Conservation (phyloP, 164 flowering plant species). For the Vitis amurensis region DNA sequence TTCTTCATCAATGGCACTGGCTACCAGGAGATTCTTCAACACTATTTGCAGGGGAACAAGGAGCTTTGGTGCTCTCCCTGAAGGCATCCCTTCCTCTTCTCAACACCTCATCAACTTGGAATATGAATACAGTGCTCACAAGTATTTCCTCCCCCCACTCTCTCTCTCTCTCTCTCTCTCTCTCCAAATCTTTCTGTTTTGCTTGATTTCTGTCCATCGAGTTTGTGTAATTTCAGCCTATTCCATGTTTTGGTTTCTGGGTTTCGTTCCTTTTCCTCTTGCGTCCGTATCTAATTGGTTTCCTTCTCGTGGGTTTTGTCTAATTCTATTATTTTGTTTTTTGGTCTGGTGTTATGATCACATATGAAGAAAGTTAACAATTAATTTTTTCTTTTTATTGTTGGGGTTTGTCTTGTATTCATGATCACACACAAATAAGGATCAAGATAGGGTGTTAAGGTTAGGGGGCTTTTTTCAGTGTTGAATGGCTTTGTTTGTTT, state of each 20-base stretch:
- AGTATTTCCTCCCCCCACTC: slow-evolving; percentile 32
- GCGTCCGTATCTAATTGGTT: background rate
- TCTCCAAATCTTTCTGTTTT: background rate
- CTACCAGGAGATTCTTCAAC: slow-evolving; percentile 31
- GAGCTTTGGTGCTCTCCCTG: slow-evolving; percentile 42
- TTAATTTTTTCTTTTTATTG: no score
- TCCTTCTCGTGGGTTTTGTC: background rate
- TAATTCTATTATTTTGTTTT: background rate
- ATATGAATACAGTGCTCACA: slow-evolving; percentile 71
- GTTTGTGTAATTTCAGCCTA: background rate
- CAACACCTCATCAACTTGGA: slow-evolving; percentile 67
- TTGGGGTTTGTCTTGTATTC: no score
- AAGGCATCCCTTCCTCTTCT: slow-evolving; percentile 43
- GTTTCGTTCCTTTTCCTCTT: slow-evolving; percentile 4
- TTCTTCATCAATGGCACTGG: slow-evolving; percentile 24
- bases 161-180: slow-evolving; percentile 3
- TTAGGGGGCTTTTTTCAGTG: no score
- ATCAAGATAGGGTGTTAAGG: no score
- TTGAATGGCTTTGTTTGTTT: no score
- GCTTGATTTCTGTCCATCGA: background rate
- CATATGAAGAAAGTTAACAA: background rate
- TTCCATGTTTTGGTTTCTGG: slow-evolving; percentile 14
- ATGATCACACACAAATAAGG: no score
- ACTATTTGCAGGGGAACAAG: slow-evolving; percentile 28
- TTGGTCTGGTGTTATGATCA: background rate